A percentile compares a stretch with the other conserved stretches of the same genome.
These are phyloP conservation scores for Fusarium bactridioides DNA, from an alignment of 2,329 filamentous ascomycete species.

Conservation along the genomic window DNA sequence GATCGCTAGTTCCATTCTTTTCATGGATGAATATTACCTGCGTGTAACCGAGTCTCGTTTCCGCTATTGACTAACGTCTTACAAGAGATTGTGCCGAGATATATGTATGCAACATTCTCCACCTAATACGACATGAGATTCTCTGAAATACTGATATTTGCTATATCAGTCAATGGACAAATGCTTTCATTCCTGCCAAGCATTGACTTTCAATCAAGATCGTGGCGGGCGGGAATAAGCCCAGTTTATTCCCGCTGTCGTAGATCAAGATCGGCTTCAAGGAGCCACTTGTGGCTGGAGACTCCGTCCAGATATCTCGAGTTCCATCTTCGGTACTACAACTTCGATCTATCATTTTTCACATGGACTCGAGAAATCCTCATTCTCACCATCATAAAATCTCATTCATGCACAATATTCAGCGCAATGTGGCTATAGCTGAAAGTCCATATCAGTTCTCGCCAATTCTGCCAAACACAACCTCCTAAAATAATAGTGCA, in stretches of 20 bases:
- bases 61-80: not conserved
- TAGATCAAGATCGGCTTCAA: conserved; percentile 25
- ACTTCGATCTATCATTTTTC: not conserved
- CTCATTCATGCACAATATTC: not conserved
- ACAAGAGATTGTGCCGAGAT: not conserved
- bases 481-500: not conserved
- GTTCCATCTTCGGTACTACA: not conserved
- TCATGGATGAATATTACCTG: conserved; percentile 2
- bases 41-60: conserved; percentile 11
- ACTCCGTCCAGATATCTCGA: not conserved
- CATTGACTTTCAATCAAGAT: conserved; percentile 24
- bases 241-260: conserved; percentile 8
- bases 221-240: conserved; percentile 24
- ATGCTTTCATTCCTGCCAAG: conserved; percentile 6
- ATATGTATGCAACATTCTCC: not conserved
- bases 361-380: not conserved
- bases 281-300: conserved; percentile 31
- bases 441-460: not conserved
- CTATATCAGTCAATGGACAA: too few relatives aligned
- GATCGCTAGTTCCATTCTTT: conserved; percentile 1
- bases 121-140: not conserved
- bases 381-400: not conserved
- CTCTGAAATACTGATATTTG: not conserved
- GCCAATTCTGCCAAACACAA: not conserved
- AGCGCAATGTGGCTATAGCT: not conserved